phyloP scores from a whole-genome alignment of 257 asterid species.

The Solanum virginianum region DNA sequence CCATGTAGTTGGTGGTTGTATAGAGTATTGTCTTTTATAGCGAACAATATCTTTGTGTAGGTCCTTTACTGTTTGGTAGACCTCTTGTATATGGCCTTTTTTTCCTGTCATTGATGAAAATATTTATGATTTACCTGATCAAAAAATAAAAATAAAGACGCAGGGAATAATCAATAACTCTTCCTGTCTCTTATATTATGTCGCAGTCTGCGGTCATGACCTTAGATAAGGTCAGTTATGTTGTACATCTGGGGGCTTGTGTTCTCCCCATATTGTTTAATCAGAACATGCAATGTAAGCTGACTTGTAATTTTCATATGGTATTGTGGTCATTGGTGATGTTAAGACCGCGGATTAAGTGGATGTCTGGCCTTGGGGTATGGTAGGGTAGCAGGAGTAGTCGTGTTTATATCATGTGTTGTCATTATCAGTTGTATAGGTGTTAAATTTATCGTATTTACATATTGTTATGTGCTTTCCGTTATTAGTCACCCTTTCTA shows the following conservation, averaged over 20 bases:
- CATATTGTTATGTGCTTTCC: too few relatives aligned
- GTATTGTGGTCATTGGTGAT: constrained; percentile 20
- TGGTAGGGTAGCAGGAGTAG: too few relatives aligned
- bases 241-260: constrained; percentile 26
- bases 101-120: background rate
- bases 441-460: too few relatives aligned
- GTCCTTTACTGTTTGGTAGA: background rate
- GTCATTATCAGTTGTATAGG: too few relatives aligned
- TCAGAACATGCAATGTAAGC: constrained; percentile 46
- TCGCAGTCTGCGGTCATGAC: too few relatives aligned
- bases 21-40: background rate
- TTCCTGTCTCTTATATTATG: background rate
- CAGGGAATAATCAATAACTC: background rate
- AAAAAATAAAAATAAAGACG: background rate
- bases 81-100: background rate
- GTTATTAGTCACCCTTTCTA: too few relatives aligned
- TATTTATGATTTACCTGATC: background rate
- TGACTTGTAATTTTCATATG: constrained; percentile 23
- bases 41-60: background rate
- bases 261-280: constrained; percentile 46
- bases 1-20: background rate
- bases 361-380: too few relatives aligned
- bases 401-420: too few relatives aligned
- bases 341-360: background rate
- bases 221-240: constrained; percentile 72